phyloP scores from a whole-genome alignment of 352 stramenopile genomes.

The Phytopythium aichiense region DNA sequence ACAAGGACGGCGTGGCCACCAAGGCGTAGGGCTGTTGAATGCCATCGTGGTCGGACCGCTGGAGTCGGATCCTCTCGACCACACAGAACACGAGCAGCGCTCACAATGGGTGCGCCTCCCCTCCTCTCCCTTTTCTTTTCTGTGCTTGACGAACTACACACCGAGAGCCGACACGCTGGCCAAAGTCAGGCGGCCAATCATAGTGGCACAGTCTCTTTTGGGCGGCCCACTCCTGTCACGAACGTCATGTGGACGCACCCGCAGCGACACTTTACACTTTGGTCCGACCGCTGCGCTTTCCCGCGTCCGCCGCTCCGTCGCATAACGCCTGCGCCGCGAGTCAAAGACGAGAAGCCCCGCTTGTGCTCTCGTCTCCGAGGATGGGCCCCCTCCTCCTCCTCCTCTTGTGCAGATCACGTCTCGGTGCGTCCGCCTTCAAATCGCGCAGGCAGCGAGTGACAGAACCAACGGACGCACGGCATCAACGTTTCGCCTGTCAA shows the following conservation, averaged over 20 bases:
- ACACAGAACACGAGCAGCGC: too few species aligned
- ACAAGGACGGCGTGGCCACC: conserved; percentile 66
- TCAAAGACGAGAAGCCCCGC: neutral
- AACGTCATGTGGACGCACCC: neutral
- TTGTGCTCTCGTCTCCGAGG: neutral
- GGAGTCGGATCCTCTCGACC: neutral
- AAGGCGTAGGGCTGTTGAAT: conserved; percentile 19
- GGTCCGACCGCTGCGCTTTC: neutral
- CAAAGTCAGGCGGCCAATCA: neutral
- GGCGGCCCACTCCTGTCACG: neutral
- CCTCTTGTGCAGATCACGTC: neutral
- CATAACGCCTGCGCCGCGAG: neutral
- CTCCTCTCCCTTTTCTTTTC: neutral
- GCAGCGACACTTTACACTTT: too few species aligned
- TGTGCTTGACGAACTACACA: neutral
- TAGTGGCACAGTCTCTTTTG: neutral
- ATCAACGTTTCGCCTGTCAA: neutral
- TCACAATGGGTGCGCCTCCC: too few species aligned
- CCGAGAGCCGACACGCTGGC: neutral
- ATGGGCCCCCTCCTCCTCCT: neutral
- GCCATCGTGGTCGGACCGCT: neutral
- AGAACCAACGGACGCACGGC: neutral
- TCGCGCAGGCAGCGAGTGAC: neutral
- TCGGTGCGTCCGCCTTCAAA: neutral
- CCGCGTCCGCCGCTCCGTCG: neutral